Conservation (phyloP, 441 rosid species). For the Isatis lusitanica region DNA sequence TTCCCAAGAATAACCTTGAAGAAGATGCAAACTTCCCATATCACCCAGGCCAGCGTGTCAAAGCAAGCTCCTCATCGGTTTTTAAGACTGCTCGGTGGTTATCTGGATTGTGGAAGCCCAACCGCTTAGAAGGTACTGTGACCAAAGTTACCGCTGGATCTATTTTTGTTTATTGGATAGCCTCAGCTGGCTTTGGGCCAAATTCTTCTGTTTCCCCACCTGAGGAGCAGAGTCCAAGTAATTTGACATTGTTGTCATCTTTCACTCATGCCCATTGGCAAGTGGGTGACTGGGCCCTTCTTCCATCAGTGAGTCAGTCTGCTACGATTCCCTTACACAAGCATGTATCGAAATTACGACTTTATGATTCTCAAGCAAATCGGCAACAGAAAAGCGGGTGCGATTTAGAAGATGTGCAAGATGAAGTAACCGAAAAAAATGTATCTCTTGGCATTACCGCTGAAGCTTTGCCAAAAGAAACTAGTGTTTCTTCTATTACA, state of each 20-base stretch:
- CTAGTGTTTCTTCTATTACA: constrained; percentile 46
- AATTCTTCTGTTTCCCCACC: constrained; percentile 86
- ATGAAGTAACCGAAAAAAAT: constrained; percentile 46
- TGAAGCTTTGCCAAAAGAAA: constrained; percentile 38
- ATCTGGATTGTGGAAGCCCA: constrained; percentile 87
- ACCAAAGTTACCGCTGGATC: constrained; percentile 84
- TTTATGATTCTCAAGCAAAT: constrained; percentile 50
- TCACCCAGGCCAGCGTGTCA: constrained; percentile 95
- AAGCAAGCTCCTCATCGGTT: constrained; percentile 78
- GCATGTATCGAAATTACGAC: constrained; percentile 51
- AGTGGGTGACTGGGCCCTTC: constrained; percentile 92
- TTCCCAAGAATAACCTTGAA: constrained; percentile 68
- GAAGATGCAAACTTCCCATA: constrained; percentile 85
- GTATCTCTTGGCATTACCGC: constrained; percentile 46
- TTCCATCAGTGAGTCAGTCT: constrained; percentile 51
- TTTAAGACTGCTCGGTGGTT: constrained; percentile 83
- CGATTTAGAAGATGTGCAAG: constrained; percentile 51
- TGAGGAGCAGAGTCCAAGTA: constrained; percentile 87
- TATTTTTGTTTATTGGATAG: constrained; percentile 89
- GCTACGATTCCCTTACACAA: constrained; percentile 50
- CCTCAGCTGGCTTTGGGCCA: constrained; percentile 92
- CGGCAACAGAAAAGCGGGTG: constrained; percentile 41
- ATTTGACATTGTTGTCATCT: constrained; percentile 80
- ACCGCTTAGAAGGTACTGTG: constrained; percentile 89
- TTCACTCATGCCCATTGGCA: constrained; percentile 95